phyloP scores from a whole-genome alignment of 2,329 filamentous ascomycete species.

The Septoria linicola region DNA sequence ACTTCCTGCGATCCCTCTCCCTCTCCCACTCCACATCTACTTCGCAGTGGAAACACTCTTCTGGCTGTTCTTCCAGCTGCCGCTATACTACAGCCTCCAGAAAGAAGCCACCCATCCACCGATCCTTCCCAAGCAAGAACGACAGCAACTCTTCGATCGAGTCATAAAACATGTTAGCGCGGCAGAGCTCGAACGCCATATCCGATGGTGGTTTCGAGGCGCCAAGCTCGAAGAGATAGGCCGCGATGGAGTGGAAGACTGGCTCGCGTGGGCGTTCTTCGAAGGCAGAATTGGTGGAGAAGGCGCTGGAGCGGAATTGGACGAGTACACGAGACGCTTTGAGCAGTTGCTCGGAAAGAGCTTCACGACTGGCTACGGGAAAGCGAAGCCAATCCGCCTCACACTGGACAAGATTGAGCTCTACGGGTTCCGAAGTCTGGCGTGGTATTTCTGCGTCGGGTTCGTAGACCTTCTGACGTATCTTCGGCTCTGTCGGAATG shows the following conservation, averaged over 20 bases:
- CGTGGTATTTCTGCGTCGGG: conserved; percentile 21
- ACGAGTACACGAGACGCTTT: conserved; percentile 54
- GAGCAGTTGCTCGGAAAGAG: conserved; percentile 51
- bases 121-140: conserved; percentile 46
- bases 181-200: conserved; percentile 53
- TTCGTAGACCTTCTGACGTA: conserved; percentile 21
- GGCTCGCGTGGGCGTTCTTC: conserved; percentile 65
- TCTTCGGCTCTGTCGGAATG: conserved; percentile 37
- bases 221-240: conserved; percentile 59
- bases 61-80: conserved; percentile 37
- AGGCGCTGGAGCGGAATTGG: conserved; percentile 55
- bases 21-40: conserved; percentile 13
- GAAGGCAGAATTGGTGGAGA: conserved; percentile 61
- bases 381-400: conserved; percentile 58
- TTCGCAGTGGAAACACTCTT: conserved; percentile 17
- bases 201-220: conserved; percentile 65
- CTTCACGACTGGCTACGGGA: conserved; percentile 56
- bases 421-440: conserved; percentile 41
- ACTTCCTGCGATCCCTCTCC: conserved; percentile 9
- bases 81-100: conserved; percentile 53
- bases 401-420: conserved; percentile 61
- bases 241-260: conserved; percentile 64
- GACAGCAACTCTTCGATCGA: conserved; percentile 56
- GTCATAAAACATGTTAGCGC: conserved; percentile 54
- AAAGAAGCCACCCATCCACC: conserved; percentile 52